Conservation (phyloP, 2,329 filamentous ascomycete species). For the Fusarium coicis region DNA sequence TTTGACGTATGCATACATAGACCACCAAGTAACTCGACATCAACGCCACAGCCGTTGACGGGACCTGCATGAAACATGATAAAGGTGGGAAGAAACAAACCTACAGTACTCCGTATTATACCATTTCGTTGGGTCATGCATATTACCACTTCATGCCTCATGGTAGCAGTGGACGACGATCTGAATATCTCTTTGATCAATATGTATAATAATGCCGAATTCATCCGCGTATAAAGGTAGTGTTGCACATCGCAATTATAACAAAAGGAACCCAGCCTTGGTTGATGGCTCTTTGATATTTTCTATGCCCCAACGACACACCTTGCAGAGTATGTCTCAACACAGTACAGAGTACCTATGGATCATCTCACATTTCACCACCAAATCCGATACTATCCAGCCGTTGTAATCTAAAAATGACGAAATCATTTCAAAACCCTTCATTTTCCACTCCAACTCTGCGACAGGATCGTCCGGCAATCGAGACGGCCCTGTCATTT, state of each 20-base stretch:
- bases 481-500: constrained; percentile 44
- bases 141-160: neutral
- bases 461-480: constrained; percentile 35
- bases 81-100: neutral
- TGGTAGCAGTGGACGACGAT: constrained; percentile 18
- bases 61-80: constrained; percentile 22
- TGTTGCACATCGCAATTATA: constrained; percentile 31
- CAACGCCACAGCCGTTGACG: neutral
- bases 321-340: neutral
- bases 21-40: neutral
- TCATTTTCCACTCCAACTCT: constrained; percentile 1
- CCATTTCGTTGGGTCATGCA: neutral
- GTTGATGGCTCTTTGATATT: neutral
- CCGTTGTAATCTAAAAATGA: constrained; percentile 4
- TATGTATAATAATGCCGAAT: neutral
- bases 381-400: neutral
- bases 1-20: neutral
- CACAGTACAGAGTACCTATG: neutral
- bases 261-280: constrained; percentile 3
- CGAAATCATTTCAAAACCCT: constrained; percentile 12
- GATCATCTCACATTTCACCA: neutral
- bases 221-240: neutral
- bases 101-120: neutral
- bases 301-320: neutral
- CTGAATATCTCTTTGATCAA: constrained; percentile 6